Conservation (phyloP, 179 eudicot species). For the Nepenthes alata region DNA sequence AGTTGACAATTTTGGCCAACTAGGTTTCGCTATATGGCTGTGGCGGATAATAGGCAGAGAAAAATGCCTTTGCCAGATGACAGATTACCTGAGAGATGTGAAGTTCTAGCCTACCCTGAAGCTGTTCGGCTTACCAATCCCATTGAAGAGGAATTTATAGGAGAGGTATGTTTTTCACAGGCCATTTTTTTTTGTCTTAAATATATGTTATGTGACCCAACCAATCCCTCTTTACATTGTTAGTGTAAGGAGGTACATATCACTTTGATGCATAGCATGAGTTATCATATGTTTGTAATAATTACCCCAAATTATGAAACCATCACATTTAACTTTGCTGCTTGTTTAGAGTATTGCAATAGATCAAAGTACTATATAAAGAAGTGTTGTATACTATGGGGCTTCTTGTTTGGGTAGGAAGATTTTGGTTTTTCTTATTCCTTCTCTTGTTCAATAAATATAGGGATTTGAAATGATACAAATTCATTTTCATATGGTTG, state of each 20-base stretch:
- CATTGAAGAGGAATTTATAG: conserved; percentile 50
- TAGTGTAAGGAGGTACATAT: too few relatives aligned
- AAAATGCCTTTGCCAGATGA: conserved; percentile 92
- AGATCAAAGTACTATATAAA: not conserved
- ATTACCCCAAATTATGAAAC: too few relatives aligned
- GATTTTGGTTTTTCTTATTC: not conserved
- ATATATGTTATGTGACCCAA: too few relatives aligned
- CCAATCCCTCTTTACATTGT: too few relatives aligned
- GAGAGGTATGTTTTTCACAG: conserved; percentile 43
- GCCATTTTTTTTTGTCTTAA: not conserved
- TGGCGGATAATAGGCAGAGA: conserved; percentile 63
- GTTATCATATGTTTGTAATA: too few relatives aligned
- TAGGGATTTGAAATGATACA: not conserved
- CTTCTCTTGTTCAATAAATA: not conserved
- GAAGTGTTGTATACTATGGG: not conserved
- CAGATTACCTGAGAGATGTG: conserved; percentile 51
- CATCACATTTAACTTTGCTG: too few relatives aligned
- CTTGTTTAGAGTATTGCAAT: not conserved
- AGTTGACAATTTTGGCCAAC: not conserved
- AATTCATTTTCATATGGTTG: too few relatives aligned
- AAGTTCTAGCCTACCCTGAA: conserved; percentile 69
- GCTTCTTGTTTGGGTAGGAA: not conserved
- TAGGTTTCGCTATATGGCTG: conserved; percentile 87
- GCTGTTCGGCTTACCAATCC: conserved; percentile 81
- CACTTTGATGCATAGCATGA: too few relatives aligned